Conservation (phyloP, 345 rosid species). For the Erucastrum elatum region DNA sequence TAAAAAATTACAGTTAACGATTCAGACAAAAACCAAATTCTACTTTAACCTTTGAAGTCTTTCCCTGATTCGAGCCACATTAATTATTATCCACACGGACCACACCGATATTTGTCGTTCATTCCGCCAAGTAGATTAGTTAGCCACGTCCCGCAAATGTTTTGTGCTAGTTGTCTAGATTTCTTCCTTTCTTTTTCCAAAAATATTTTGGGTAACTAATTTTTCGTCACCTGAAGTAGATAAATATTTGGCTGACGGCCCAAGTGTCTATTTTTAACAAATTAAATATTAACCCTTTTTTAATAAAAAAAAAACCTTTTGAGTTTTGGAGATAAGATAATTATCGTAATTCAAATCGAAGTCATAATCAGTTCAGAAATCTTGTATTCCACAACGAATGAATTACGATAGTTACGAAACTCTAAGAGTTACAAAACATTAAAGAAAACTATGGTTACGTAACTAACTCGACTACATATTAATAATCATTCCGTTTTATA, state of each 20-base stretch:
- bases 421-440: background rate
- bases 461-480: background rate
- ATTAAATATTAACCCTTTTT: no score
- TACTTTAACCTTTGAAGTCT: background rate
- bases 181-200: background rate
- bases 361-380: no score
- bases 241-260: background rate
- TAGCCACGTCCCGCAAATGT: constrained; percentile 33
- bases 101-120: constrained; percentile 7
- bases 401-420: background rate
- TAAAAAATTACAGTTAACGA: background rate
- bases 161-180: constrained; percentile 9
- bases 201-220: background rate
- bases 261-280: no score
- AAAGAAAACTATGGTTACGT: constrained; percentile 30
- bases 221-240: background rate
- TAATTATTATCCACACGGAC: background rate
- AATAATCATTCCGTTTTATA: no score
- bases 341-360: no score
- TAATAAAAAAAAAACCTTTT: no score
- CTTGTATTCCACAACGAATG: no score
- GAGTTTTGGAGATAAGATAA: no score
- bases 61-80: background rate
- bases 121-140: constrained; percentile 36
- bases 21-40: background rate